These are phyloP conservation scores for Neoboletus brunneissimus DNA, from an alignment of 768 basidiomycete species.

Conservation along the genomic window DNA sequence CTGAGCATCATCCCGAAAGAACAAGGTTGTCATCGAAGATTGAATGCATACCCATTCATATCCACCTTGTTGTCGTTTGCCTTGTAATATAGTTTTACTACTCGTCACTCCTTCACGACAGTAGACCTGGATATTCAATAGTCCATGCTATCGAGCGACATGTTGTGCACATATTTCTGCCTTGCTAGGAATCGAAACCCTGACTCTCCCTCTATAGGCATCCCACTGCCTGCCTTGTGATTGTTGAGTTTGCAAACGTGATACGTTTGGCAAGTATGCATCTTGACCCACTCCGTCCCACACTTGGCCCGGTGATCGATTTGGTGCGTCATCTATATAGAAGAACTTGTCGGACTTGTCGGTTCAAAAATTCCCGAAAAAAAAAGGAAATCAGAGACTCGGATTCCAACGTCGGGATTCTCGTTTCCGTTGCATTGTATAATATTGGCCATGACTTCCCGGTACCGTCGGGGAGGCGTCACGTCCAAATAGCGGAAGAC, in stretches of 20 bases:
- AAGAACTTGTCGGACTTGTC: background rate
- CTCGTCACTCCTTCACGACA: background rate
- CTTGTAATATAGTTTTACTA: background rate
- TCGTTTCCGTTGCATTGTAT: background rate
- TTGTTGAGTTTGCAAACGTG: background rate
- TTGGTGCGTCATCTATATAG: background rate
- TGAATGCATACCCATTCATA: background rate
- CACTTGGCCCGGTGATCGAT: background rate
- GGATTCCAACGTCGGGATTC: background rate
- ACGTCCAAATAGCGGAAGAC: background rate
- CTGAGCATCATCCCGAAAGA: conserved; percentile 8
- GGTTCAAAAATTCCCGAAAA: background rate
- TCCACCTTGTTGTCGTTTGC: background rate
- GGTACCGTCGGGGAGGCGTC: background rate
- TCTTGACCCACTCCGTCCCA: background rate
- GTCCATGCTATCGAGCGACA: background rate
- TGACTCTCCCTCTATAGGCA: background rate
- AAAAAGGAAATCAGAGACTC: background rate
- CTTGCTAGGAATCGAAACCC: background rate
- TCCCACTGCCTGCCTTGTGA: background rate
- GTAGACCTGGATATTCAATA: background rate
- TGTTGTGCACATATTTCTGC: background rate
- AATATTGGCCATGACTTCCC: background rate
- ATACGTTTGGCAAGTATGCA: background rate
- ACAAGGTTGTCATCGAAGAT: conserved; percentile 21